A percentile compares a stretch with the other conserved stretches of the same genome.
phyloP scores from a whole-genome alignment of 331 rosid species.

The Rhamnella rubrinervis region DNA sequence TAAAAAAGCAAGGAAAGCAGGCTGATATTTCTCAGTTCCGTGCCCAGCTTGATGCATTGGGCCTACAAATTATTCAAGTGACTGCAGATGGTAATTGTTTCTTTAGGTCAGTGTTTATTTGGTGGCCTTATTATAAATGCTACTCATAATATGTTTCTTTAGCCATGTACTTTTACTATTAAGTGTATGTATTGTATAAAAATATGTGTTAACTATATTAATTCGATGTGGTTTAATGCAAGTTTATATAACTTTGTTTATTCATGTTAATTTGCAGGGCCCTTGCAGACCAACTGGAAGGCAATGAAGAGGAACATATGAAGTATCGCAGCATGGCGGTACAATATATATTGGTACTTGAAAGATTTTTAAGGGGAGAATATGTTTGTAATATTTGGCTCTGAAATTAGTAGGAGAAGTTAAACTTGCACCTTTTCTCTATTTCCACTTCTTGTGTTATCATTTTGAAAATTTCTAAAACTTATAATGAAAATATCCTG shows the following conservation, averaged over 20 bases:
- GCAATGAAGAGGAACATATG: slow-evolving; percentile 63
- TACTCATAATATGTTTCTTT: background rate
- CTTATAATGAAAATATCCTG: too few species aligned
- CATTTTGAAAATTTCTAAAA: too few species aligned
- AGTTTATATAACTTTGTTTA: slow-evolving; percentile 7
- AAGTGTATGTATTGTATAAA: background rate
- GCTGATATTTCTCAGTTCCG: slow-evolving; percentile 52
- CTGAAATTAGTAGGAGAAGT: background rate
- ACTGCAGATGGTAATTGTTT: slow-evolving; percentile 93
- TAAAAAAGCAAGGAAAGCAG: slow-evolving; percentile 60
- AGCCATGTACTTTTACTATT: background rate
- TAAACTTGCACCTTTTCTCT: background rate
- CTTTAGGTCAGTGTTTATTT: slow-evolving; percentile 60
- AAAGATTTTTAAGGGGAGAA: background rate
- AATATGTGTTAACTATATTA: background rate
- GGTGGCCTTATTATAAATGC: slow-evolving; percentile 10
- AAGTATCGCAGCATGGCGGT: slow-evolving; percentile 76
- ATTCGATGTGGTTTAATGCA: background rate
- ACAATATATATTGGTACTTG: slow-evolving; percentile 65
- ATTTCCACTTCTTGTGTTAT: background rate
- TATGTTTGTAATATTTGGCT: background rate
- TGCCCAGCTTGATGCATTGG: slow-evolving; percentile 65
- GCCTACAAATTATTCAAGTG: slow-evolving; percentile 61
- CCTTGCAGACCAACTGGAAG: slow-evolving; percentile 84
- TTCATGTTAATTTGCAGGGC: slow-evolving; percentile 46